Percentiles rank a stretch among this genome's conserved stretches.
Conservation (phyloP, 352 stramenopile species). For the Thalassiosira mediterranea region DNA sequence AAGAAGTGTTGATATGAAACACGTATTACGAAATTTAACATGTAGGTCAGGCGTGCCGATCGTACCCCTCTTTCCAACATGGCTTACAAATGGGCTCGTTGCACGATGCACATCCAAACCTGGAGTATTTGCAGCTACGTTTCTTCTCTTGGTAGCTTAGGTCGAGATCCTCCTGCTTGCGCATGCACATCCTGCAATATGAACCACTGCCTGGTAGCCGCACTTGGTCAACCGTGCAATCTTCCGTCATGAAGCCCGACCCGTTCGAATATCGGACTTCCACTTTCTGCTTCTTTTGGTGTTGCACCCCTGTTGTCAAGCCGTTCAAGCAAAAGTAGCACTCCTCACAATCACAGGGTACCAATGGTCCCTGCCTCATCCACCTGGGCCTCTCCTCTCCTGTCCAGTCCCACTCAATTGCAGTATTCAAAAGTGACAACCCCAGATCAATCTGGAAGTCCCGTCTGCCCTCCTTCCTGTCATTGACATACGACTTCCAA, state of each 20-base stretch:
- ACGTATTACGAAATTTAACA: no score
- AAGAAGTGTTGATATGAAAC: no score
- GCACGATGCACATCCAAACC: slow-evolving; percentile 1
- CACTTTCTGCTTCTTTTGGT: slow-evolving; percentile 1
- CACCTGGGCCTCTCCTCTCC: slow-evolving; percentile 10
- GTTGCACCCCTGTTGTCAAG: slow-evolving; percentile 1
- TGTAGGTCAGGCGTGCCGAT: no score
- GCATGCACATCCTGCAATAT: slow-evolving; percentile 23
- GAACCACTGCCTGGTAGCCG: background rate
- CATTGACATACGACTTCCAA: background rate
- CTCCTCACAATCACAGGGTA: slow-evolving; percentile 29
- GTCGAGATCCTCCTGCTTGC: background rate
- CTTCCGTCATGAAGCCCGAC: background rate
- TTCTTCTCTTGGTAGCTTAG: background rate
- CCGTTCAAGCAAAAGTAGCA: slow-evolving; percentile 38
- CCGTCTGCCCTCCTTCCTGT: slow-evolving; percentile 8
- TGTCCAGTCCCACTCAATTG: slow-evolving; percentile 14
- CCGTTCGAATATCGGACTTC: background rate
- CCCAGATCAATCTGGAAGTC: slow-evolving; percentile 34
- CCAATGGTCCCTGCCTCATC: slow-evolving; percentile 4
- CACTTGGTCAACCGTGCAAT: background rate
- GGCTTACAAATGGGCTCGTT: background rate
- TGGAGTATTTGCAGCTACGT: background rate
- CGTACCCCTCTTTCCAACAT: background rate
- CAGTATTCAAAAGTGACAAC: slow-evolving; percentile 17